Percentiles rank a stretch among this genome's conserved stretches.
Conservation (phyloP, 208 protist species). For the Novymonas esmeraldas region DNA sequence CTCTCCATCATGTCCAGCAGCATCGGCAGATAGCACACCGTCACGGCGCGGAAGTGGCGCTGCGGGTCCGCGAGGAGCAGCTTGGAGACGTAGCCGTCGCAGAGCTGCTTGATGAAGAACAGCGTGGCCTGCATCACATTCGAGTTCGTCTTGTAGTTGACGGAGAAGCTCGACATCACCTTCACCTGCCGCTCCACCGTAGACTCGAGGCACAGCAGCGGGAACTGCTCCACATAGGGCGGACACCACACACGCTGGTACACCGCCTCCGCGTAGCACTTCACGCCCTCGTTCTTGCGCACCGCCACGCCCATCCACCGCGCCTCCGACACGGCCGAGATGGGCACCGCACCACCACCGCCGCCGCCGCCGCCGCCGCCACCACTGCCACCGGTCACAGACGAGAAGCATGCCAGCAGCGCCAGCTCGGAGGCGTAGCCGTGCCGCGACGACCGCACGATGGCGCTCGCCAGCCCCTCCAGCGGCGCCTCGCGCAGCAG, state of each 20-base stretch:
- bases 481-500: slow-evolving; percentile 29
- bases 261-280: slow-evolving; percentile 28
- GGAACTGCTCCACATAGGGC: slow-evolving; percentile 75
- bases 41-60: slow-evolving; percentile 74
- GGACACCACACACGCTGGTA: slow-evolving; percentile 38
- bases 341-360: neutral
- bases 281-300: slow-evolving; percentile 30
- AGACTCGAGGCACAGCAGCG: slow-evolving; percentile 65
- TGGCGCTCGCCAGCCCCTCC: slow-evolving; percentile 8
- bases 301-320: slow-evolving; percentile 26
- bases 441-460: slow-evolving; percentile 15
- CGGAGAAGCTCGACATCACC: slow-evolving; percentile 72
- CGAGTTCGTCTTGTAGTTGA: slow-evolving; percentile 69
- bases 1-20: slow-evolving; percentile 82
- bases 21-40: slow-evolving; percentile 78
- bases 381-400: neutral
- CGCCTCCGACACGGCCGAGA: slow-evolving; percentile 12
- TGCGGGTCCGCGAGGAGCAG: slow-evolving; percentile 71
- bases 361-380: slow-evolving; percentile 3
- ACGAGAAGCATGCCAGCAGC: slow-evolving; percentile 23
- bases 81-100: slow-evolving; percentile 83
- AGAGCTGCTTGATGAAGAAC: slow-evolving; percentile 87
- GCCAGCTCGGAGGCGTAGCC: slow-evolving; percentile 34
- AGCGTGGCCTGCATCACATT: slow-evolving; percentile 63
- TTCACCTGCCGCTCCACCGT: slow-evolving; percentile 66